A percentile compares a stretch with the other conserved stretches of the same genome.
phyloP scores from a whole-genome alignment of 73 alveolate genomes.

The Paramecium biaurelia region DNA sequence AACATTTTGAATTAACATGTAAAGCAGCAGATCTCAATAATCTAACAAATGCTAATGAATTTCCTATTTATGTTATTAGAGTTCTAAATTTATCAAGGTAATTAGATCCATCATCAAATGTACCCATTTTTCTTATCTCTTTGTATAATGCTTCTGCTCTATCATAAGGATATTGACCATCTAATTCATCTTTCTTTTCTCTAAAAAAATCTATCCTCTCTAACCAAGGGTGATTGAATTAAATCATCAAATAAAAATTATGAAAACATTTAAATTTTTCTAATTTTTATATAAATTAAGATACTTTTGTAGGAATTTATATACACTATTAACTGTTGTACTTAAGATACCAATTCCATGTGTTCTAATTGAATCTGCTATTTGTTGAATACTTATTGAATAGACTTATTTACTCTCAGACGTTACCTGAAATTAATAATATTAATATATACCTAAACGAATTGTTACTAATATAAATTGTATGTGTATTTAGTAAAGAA shows the following conservation, averaged over 20 bases:
- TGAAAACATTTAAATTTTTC: conserved; percentile 77
- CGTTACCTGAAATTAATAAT: conserved; percentile 61
- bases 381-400: conserved; percentile 85
- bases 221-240: conserved; percentile 84
- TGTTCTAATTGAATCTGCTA: conserved; percentile 89
- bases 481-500: conserved; percentile 88
- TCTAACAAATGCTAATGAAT: conserved; percentile 95
- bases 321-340: conserved; percentile 91
- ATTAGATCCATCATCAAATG: conserved; percentile 80
- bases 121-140: conserved; percentile 86
- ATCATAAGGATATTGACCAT: conserved; percentile 90
- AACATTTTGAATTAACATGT: conserved; percentile 86
- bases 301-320: conserved; percentile 87
- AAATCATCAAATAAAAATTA: conserved; percentile 93
- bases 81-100: conserved; percentile 87
- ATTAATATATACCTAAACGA: conserved; percentile 71
- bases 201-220: conserved; percentile 90
- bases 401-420: conserved; percentile 85
- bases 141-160: conserved; percentile 85
- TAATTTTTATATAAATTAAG: background rate
- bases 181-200: conserved; percentile 87
- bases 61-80: conserved; percentile 96
- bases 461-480: conserved; percentile 92
- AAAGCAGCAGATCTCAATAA: conserved; percentile 92
- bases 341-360: conserved; percentile 97